A percentile compares a stretch with the other conserved stretches of the same genome.
Evolutionary conservation across 495 filamentous ascomycete species (phyloP).

Genomic region (Halenospora varia): DNA sequence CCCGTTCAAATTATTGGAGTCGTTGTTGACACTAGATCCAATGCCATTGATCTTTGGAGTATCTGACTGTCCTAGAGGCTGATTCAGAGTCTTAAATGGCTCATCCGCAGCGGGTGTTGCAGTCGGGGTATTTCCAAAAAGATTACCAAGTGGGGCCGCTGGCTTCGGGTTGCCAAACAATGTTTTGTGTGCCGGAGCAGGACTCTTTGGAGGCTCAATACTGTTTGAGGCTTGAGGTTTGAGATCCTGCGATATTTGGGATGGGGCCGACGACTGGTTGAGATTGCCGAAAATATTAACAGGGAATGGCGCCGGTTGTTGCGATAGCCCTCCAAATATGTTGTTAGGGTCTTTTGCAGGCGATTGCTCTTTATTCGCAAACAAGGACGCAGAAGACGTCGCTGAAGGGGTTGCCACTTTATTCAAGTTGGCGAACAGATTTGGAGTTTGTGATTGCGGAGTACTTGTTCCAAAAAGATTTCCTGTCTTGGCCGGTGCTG

Average conservation of each 20-base stretch:
- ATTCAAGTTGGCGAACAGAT: constrained; percentile 2
- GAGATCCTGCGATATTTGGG: neutral
- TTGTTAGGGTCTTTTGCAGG: neutral
- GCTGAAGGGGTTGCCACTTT: constrained; percentile 15
- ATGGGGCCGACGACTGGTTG: neutral
- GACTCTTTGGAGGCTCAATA: neutral
- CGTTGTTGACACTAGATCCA: neutral
- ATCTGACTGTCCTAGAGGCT: neutral
- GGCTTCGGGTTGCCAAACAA: neutral
- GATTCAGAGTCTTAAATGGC: neutral
- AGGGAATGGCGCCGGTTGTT: constrained; percentile 4
- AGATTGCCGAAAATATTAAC: constrained; percentile 11
- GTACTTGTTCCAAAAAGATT: constrained; percentile 15
- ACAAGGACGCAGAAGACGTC: neutral
- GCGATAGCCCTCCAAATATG: constrained; percentile 11
- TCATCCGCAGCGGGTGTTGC: neutral
- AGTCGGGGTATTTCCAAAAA: neutral
- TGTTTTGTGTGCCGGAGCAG: constrained; percentile 2
- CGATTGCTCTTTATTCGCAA: neutral
- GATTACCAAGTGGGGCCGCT: neutral
- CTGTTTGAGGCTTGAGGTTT: neutral
- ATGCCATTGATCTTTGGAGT: neutral
- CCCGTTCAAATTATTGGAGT: neutral
- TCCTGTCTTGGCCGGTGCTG: neutral
- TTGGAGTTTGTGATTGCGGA: neutral